Evolutionary conservation across 2,329 filamentous ascomycete species (phyloP), one percentile per base, ranked within the genome.

Genomic region (Hypomyces perniciosus): DNA sequence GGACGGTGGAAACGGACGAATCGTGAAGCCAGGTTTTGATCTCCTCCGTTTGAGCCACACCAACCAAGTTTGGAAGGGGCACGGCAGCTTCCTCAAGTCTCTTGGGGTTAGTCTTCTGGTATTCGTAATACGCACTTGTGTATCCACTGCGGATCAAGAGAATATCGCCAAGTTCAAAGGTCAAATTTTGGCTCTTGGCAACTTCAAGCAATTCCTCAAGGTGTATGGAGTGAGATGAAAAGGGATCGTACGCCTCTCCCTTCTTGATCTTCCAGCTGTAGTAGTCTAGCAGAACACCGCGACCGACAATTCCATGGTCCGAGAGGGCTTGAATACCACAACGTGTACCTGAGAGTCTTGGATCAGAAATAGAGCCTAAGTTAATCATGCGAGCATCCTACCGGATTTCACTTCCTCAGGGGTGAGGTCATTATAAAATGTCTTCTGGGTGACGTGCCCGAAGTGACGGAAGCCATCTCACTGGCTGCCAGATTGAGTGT

Each of bases 401-500:
- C 68, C 76, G 0, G 59, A 62, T 45, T 42, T 42, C 52, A 64
- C 57, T 35, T 58, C 55, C 39, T 64, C 55, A 6, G 65, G 52
- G 2, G 65, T 65, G 44, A 68, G 58, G 29, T 75, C 75, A 49
- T 81, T 81, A 60, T 81, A 82, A 9, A 68, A 69, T 2, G 69
- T 69, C 0, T 66, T 57, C 47, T 72, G 6, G 69, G 66, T 1
- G 64, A 64, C 2, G 71, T 70, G 52, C 70, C 69, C 5, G 47
- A 76, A 77, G 56, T 79, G 75, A 7, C 75, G 65, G 4, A 77
- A 61, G 0, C 74, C 75, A 58, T 78, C 74, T 75, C 75, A 78
- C 53, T 78, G 75, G 47, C 71, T 76, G 47, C 72, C 74, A 30
- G 65, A 64, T 56, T 83, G 78, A 0, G 78, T 82, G 61, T 82